Percentiles rank a stretch among this genome's conserved stretches.
These are phyloP conservation scores for Camellia oleifera DNA, from an alignment of 179 eudicot genomes.

Conservation along the genomic window DNA sequence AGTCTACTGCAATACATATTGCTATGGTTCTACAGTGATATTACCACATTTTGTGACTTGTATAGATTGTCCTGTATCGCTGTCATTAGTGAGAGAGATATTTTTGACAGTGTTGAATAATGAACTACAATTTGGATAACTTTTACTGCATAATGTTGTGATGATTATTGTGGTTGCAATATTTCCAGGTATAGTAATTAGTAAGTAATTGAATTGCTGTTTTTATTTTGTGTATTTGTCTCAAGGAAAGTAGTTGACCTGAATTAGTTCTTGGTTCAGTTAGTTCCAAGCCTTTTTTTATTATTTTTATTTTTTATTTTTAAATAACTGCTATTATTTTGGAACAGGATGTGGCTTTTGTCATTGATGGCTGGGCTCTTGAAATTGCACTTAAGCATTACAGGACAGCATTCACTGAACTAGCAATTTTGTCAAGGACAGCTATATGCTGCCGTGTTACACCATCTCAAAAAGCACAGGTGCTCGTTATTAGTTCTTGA, in stretches of 20 bases:
- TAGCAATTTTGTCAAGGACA: conserved; percentile 85
- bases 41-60: neutral
- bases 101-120: neutral
- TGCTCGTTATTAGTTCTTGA: conserved; percentile 19
- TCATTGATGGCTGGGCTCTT: conserved; percentile 98
- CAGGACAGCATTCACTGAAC: conserved; percentile 71
- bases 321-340: conserved; percentile 6
- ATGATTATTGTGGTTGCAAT: no score
- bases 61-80: neutral
- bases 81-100: neutral
- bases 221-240: neutral
- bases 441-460: conserved; percentile 97
- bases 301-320: no score
- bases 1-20: neutral
- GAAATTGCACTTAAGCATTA: conserved; percentile 78
- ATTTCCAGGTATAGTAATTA: neutral
- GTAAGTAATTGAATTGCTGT: neutral
- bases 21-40: no score
- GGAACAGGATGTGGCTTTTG: conserved; percentile 89
- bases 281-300: neutral
- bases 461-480: conserved; percentile 99
- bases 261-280: neutral
- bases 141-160: neutral
- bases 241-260: neutral
- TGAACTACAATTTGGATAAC: neutral